These are phyloP conservation scores for Barbatosphaeria neglecta DNA, from an alignment of 495 filamentous ascomycete genomes.

Conservation along the genomic window DNA sequence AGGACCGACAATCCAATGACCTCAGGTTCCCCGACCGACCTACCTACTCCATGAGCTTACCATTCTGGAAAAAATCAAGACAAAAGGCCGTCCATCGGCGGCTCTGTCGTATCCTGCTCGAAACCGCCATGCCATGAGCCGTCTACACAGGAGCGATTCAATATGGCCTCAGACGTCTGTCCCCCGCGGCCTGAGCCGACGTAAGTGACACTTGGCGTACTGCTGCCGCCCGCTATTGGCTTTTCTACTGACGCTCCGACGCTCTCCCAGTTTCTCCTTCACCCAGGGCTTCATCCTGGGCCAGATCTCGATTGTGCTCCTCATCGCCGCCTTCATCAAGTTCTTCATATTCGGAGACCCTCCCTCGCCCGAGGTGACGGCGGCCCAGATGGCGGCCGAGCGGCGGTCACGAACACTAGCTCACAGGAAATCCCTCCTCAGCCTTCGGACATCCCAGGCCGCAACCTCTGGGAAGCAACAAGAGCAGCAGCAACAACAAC, in stretches of 20 bases:
- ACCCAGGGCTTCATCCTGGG: conserved; percentile 88
- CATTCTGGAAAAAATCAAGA: too few relatives aligned
- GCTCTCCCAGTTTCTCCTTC: conserved; percentile 58
- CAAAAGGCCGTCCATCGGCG: too few relatives aligned
- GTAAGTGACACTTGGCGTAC: conserved; percentile 15
- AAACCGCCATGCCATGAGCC: neutral
- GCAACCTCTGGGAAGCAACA: conserved; percentile 18
- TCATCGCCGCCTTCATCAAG: conserved; percentile 92
- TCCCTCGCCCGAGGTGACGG: conserved; percentile 65
- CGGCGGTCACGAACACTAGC: conserved; percentile 51
- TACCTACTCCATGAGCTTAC: too few relatives aligned
- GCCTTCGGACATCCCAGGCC: conserved; percentile 31
- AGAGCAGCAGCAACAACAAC: neutral
- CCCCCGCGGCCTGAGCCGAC: conserved; percentile 33
- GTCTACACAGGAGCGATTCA: neutral
- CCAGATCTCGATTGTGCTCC: conserved; percentile 78
- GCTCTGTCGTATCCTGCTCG: too few relatives aligned
- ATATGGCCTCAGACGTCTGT: conserved; percentile 27
- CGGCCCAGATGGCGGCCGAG: conserved; percentile 54
- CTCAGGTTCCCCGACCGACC: too few relatives aligned
- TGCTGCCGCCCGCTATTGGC: neutral
- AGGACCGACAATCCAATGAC: too few relatives aligned
- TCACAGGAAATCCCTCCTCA: conserved; percentile 56
- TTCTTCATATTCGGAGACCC: conserved; percentile 99
- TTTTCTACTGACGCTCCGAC: conserved; percentile 3